A percentile compares a stretch with the other conserved stretches of the same genome.
phyloP scores from a whole-genome alignment of 75 land plant genomes.

The Picea sitchensis region DNA sequence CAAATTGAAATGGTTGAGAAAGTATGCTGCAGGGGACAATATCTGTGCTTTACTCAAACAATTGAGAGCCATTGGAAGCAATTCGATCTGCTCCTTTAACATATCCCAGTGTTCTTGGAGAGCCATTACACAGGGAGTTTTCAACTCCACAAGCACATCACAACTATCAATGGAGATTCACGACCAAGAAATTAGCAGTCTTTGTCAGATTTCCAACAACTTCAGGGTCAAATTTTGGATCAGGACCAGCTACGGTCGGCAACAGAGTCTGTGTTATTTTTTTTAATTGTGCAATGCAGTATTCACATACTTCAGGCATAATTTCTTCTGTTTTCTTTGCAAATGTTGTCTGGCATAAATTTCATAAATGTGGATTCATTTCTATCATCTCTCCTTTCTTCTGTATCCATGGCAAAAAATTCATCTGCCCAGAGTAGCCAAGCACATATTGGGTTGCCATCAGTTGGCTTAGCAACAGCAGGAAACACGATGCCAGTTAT shows the following conservation, averaged over 20 bases:
- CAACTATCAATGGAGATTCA: too few relatives aligned
- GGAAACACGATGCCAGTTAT: constrained; percentile 23
- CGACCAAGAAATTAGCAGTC: too few relatives aligned
- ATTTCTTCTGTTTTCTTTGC: constrained; percentile 76
- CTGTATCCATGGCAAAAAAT: constrained; percentile 54
- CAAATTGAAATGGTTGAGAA: too few relatives aligned
- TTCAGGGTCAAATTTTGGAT: too few relatives aligned
- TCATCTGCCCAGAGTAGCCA: constrained; percentile 38
- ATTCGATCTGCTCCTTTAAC: too few relatives aligned
- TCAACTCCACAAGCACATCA: too few relatives aligned
- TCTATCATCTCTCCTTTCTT: constrained; percentile 67
- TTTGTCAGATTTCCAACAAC: too few relatives aligned
- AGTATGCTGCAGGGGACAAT: too few relatives aligned
- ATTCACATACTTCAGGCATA: constrained; percentile 83
- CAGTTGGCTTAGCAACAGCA: constrained; percentile 22
- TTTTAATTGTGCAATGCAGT: constrained; percentile 77
- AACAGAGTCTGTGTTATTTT: constrained; percentile 76
- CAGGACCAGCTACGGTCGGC: constrained; percentile 73
- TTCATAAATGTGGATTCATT: constrained; percentile 91
- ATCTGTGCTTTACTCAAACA: too few relatives aligned
- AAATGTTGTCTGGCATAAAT: constrained; percentile 57
- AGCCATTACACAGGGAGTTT: too few relatives aligned
- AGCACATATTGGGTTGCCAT: constrained; percentile 14
- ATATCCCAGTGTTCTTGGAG: too few relatives aligned
- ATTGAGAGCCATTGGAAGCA: too few relatives aligned